Conservation (phyloP, 495 filamentous ascomycete genomes). For the Neurospora hispaniola region DNA sequence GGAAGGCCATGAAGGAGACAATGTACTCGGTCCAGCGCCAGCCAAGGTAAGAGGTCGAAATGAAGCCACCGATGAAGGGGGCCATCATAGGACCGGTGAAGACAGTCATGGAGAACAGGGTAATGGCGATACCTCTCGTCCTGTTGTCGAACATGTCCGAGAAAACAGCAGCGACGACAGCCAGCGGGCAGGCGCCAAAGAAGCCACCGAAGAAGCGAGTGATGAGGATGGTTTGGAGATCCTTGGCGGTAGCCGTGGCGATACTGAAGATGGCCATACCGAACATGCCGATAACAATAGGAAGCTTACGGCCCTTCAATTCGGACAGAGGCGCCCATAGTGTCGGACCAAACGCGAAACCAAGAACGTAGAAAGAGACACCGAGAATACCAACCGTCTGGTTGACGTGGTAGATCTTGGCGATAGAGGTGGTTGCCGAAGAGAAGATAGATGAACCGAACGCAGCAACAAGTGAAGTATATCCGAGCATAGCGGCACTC, state of each 20-base stretch:
- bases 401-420: conserved; percentile 42
- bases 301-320: conserved; percentile 61
- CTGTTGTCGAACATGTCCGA: conserved; percentile 80
- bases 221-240: conserved; percentile 72
- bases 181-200: conserved; percentile 65
- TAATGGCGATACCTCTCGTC: conserved; percentile 68
- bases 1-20: conserved; percentile 62
- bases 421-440: conserved; percentile 45
- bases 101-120: conserved; percentile 74
- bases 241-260: conserved; percentile 61
- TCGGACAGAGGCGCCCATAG: conserved; percentile 69
- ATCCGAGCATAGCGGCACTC: conserved; percentile 65
- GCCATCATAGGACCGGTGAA: conserved; percentile 74
- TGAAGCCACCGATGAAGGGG: conserved; percentile 79
- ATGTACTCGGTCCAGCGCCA: conserved; percentile 85
- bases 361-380: conserved; percentile 59
- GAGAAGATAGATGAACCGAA: conserved; percentile 67
- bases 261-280: conserved; percentile 71
- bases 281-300: conserved; percentile 62
- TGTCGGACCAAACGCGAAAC: conserved; percentile 57
- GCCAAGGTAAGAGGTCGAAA: conserved; percentile 53
- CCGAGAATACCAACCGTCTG: conserved; percentile 53
- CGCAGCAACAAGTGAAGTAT: conserved; percentile 62
- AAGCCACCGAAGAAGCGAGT: conserved; percentile 77
- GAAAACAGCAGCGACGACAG: conserved; percentile 80